phyloP scores from a whole-genome alignment of 1,284 basidiomycete species.

The Boletus semigastroideus region DNA sequence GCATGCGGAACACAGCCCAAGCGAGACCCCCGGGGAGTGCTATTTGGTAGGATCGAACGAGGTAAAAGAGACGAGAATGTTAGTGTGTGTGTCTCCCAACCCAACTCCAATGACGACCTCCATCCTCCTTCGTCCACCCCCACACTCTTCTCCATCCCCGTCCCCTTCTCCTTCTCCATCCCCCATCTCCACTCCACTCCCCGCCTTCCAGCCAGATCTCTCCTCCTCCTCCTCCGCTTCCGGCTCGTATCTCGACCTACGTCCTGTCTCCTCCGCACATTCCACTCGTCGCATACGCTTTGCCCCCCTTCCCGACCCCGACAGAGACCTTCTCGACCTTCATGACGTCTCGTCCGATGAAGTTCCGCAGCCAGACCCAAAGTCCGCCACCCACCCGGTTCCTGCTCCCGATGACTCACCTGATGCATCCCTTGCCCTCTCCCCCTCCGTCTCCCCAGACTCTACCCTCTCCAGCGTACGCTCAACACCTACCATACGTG shows the following conservation, averaged over 20 bases:
- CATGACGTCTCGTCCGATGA: slow-evolving; percentile 10
- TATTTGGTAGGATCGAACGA: slow-evolving; percentile 15
- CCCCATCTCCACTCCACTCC: slow-evolving; percentile 36
- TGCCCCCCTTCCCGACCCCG: slow-evolving; percentile 74
- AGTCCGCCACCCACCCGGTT: slow-evolving; percentile 2
- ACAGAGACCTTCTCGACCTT: slow-evolving; percentile 34
- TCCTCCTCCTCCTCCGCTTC: slow-evolving; percentile 24
- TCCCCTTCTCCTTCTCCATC: slow-evolving; percentile 6
- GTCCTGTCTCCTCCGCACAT: slow-evolving; percentile 9
- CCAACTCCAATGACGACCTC: slow-evolving; percentile 13
- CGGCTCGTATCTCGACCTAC: slow-evolving; percentile 17
- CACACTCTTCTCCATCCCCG: slow-evolving; percentile 9
- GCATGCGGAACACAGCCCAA: slow-evolving; percentile 15
- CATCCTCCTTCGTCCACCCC: slow-evolving; percentile 24
- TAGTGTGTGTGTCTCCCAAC: not conserved
- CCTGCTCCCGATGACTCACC: not conserved
- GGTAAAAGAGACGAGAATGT: not conserved
- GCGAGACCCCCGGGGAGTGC: slow-evolving; percentile 22
- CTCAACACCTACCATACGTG: slow-evolving; percentile 25
- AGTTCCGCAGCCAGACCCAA: slow-evolving; percentile 10
- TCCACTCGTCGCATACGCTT: slow-evolving; percentile 60
- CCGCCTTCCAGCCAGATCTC: slow-evolving; percentile 35
- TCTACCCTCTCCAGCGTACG: slow-evolving; percentile 22
- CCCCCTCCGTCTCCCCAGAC: slow-evolving; percentile 22
- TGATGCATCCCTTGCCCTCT: slow-evolving; percentile 13